A percentile compares a stretch with the other conserved stretches of the same genome.
These are phyloP conservation scores for Musa balbisiana DNA, from an alignment of 202 grass and related monocot genomes.

Conservation along the genomic window DNA sequence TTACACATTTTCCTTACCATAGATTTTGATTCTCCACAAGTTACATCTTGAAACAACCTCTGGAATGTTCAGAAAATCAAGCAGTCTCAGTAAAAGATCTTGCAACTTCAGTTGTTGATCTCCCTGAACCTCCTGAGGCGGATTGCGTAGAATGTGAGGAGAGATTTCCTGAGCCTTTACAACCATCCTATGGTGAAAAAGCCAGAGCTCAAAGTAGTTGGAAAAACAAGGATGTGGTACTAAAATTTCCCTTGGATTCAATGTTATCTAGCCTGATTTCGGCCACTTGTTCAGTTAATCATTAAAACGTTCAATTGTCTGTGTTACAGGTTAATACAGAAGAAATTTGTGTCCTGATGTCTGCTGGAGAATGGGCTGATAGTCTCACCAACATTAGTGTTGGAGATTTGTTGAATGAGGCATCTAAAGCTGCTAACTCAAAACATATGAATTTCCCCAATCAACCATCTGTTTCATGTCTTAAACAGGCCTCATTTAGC, in stretches of 20 bases:
- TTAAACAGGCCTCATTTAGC: constrained; percentile 50
- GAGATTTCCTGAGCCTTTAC: constrained; percentile 2
- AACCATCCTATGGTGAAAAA: constrained; percentile 28
- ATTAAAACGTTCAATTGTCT: constrained; percentile 7
- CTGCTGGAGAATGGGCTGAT: constrained; percentile 80
- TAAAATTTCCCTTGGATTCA: constrained; percentile 27
- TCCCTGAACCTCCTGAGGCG: constrained; percentile 11
- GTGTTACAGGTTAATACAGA: constrained; percentile 29
- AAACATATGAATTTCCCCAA: constrained; percentile 42
- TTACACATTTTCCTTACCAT: constrained; percentile 20
- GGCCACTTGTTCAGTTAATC: not conserved
- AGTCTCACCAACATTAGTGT: constrained; percentile 88
- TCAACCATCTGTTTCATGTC: constrained; percentile 25
- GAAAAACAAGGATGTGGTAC: constrained; percentile 46
- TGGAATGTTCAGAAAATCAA: constrained; percentile 30
- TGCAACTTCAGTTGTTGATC: constrained; percentile 18
- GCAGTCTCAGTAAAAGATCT: constrained; percentile 17
- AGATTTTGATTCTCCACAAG: constrained; percentile 18
- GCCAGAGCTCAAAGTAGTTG: constrained; percentile 36
- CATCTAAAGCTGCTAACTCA: constrained; percentile 54
- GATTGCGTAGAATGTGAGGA: constrained; percentile 12
- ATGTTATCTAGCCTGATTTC: not conserved
- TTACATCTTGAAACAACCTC: constrained; percentile 26
- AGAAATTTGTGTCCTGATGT: constrained; percentile 31
- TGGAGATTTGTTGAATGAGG: constrained; percentile 85